These are phyloP conservation scores for Phlegmacium glaucopus DNA, from an alignment of 768 basidiomycete species.

Conservation along the genomic window DNA sequence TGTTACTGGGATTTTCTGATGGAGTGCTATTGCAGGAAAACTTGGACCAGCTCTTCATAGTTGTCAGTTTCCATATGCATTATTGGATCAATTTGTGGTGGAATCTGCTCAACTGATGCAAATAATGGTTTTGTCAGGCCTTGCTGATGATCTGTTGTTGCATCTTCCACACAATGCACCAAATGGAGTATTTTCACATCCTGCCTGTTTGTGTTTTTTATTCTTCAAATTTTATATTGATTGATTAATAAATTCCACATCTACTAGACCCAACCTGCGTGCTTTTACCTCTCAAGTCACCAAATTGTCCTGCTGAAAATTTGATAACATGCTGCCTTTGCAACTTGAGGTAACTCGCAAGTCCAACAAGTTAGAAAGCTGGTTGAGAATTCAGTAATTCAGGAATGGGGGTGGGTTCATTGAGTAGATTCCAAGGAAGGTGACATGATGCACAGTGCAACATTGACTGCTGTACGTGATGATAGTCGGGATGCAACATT, in stretches of 20 bases:
- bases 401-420: constrained; percentile 28
- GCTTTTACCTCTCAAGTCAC: constrained; percentile 1
- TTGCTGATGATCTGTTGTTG: constrained; percentile 21
- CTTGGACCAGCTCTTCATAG: constrained; percentile 25
- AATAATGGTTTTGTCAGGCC: constrained; percentile 23
- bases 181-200: neutral
- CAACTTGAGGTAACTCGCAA: neutral
- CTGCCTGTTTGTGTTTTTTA: constrained; percentile 10
- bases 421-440: constrained; percentile 20
- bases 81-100: constrained; percentile 23
- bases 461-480: constrained; percentile 1
- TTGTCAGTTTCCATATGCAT: constrained; percentile 27
- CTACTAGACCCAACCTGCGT: neutral
- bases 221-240: too few species aligned
- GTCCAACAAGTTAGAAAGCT: constrained; percentile 7
- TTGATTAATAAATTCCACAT: neutral
- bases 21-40: constrained; percentile 33
- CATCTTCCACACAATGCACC: neutral
- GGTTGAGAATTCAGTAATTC: constrained; percentile 7
- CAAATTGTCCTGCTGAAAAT: too few species aligned
- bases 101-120: constrained; percentile 29
- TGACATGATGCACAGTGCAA: too few species aligned
- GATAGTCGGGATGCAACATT: constrained; percentile 29
- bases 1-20: constrained; percentile 35
- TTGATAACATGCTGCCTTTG: too few species aligned